Evolutionary conservation across 148 eudicot species (phyloP).

Genomic region (Rhododendron griersonianum): DNA sequence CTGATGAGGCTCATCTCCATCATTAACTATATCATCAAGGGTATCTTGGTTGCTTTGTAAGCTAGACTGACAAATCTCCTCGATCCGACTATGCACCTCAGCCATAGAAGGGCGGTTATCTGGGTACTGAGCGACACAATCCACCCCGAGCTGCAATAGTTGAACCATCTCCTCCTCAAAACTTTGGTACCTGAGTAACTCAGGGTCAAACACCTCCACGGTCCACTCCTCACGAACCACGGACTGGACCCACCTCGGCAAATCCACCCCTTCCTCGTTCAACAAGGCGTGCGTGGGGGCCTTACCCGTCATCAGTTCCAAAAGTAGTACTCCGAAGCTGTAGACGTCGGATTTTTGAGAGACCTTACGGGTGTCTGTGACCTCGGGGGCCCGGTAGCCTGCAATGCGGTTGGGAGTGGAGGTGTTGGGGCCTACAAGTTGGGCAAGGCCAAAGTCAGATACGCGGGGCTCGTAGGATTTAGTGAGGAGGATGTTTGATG

Average conservation of each 20-base stretch:
- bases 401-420: constrained; percentile 49
- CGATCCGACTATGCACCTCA: constrained; percentile 38
- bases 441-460: constrained; percentile 58
- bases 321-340: constrained; percentile 68
- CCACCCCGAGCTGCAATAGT: constrained; percentile 49
- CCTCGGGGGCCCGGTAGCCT: constrained; percentile 88
- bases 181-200: constrained; percentile 76
- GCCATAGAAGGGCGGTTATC: constrained; percentile 72
- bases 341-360: constrained; percentile 60
- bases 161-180: constrained; percentile 73
- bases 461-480: constrained; percentile 37
- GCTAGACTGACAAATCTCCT: constrained; percentile 42
- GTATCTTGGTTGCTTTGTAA: constrained; percentile 22
- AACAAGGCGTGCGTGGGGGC: constrained; percentile 79
- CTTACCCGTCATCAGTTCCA: constrained; percentile 86
- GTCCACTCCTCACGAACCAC: constrained; percentile 82
- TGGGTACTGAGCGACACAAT: constrained; percentile 64
- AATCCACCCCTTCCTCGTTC: constrained; percentile 87
- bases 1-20: constrained; percentile 18
- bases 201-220: constrained; percentile 86
- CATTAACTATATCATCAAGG: constrained; percentile 20
- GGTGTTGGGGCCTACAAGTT: constrained; percentile 17
- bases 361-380: constrained; percentile 59
- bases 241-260: constrained; percentile 92
- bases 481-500: constrained; percentile 60